These are phyloP conservation scores for Aureobasidium melanogenum DNA, from an alignment of 2,329 filamentous ascomycete genomes.

Conservation along the genomic window DNA sequence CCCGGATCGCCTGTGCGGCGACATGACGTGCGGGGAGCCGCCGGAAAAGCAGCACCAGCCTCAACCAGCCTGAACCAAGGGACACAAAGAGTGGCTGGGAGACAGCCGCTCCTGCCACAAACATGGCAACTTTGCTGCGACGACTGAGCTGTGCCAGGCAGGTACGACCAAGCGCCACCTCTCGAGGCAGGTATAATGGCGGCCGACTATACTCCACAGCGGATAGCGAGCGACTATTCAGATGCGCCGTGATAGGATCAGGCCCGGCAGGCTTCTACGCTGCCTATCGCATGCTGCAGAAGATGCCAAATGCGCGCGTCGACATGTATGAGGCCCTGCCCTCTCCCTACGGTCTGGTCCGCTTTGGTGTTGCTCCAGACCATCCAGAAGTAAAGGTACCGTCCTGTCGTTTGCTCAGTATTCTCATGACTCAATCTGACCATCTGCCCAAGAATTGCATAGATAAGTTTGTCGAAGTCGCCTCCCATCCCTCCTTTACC, in stretches of 20 bases:
- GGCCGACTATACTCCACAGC: neutral
- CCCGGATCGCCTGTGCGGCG: neutral
- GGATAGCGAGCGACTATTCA: slow-evolving; percentile 44
- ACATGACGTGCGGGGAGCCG: slow-evolving; percentile 6
- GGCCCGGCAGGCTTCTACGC: slow-evolving; percentile 96
- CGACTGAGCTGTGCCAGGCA: neutral
- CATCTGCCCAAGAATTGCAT: slow-evolving; percentile 65
- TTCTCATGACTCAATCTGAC: neutral
- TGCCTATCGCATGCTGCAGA: slow-evolving; percentile 73
- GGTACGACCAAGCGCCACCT: neutral
- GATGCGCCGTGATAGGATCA: slow-evolving; percentile 83
- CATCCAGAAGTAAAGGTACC: slow-evolving; percentile 96
- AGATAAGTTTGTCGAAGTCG: slow-evolving; percentile 86
- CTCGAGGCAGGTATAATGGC: neutral
- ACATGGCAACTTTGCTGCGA: neutral
- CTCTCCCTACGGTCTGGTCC: slow-evolving; percentile 83
- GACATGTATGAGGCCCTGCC: slow-evolving; percentile 97
- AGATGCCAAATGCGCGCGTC: slow-evolving; percentile 60
- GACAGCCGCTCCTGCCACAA: neutral
- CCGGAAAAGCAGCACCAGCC: neutral
- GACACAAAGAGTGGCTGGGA: neutral
- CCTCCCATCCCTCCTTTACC: slow-evolving; percentile 69
- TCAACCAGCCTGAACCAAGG: too few species aligned
- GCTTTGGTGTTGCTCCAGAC: slow-evolving; percentile 95
- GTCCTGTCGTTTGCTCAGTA: neutral